Evolutionary conservation across 2,329 filamentous ascomycete species (phyloP).

Genomic region (Clarireedia homoeocarpa): DNA sequence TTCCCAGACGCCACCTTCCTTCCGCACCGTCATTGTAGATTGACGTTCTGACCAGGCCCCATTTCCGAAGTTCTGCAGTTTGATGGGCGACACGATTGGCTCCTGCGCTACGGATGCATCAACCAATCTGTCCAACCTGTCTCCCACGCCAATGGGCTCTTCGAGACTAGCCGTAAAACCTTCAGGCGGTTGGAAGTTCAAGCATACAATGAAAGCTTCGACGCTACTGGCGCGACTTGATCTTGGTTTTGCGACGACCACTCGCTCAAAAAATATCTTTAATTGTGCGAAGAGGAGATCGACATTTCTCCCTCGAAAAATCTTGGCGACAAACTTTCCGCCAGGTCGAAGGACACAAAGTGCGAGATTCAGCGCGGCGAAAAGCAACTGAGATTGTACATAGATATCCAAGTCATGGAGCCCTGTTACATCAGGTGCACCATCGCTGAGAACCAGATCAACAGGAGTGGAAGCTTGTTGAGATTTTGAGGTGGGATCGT

Average conservation of each 20-base stretch:
- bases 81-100: conserved; percentile 35
- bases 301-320: conserved; percentile 92
- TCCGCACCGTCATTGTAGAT: conserved; percentile 4
- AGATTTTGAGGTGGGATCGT: conserved; percentile 41
- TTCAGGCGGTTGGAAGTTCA: conserved; percentile 74
- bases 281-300: conserved; percentile 91
- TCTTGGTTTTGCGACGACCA: conserved; percentile 86
- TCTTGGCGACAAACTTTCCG: conserved; percentile 96
- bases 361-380: conserved; percentile 86
- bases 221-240: conserved; percentile 94
- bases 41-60: conserved; percentile 35
- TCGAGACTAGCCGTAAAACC: conserved; percentile 71
- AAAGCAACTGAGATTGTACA: conserved; percentile 90
- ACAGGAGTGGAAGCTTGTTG: conserved; percentile 64
- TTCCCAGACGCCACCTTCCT: conserved; percentile 22
- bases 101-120: conserved; percentile 34
- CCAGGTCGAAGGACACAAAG: conserved; percentile 87
- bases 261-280: conserved; percentile 79
- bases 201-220: conserved; percentile 92
- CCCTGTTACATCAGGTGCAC: conserved; percentile 92
- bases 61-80: conserved; percentile 38
- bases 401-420: conserved; percentile 98
- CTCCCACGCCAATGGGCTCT: conserved; percentile 61
- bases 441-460: conserved; percentile 90
- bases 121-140: conserved; percentile 44